Evolutionary conservation across 2,329 filamentous ascomycete species (phyloP).

Genomic region (Daldinia sp.): DNA sequence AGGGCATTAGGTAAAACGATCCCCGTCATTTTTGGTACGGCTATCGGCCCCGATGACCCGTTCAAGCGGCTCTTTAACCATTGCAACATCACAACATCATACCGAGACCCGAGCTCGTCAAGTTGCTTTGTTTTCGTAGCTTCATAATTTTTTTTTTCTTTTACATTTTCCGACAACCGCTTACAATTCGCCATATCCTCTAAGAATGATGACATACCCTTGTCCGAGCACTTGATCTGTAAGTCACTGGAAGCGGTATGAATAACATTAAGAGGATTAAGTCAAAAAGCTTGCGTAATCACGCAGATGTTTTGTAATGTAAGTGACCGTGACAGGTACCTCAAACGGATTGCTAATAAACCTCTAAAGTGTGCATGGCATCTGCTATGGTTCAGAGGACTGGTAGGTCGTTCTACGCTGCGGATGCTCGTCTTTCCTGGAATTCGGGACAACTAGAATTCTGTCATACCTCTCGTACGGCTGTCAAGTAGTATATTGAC

Average conservation of each 20-base stretch:
- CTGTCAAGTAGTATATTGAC: not conserved
- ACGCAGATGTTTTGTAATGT: not conserved
- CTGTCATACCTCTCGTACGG: not conserved
- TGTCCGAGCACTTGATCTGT: not conserved
- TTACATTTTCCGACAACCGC: conserved; percentile 38
- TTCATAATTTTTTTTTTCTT: not conserved
- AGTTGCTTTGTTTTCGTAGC: conserved; percentile 14
- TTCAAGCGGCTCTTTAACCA: conserved; percentile 41
- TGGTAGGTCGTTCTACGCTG: not conserved
- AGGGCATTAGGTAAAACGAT: conserved; percentile 17
- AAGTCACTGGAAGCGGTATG: not conserved
- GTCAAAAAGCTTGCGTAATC: not conserved
- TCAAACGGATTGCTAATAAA: not conserved
- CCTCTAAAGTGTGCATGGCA: not conserved
- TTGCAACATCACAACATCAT: conserved; percentile 39
- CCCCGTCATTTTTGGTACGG: conserved; percentile 21
- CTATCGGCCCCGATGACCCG: conserved; percentile 44
- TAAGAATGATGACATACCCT: conserved; percentile 39
- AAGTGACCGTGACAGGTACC: not conserved
- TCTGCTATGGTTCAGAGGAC: not conserved
- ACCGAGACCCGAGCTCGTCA: conserved; percentile 39
- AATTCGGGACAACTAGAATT: not conserved
- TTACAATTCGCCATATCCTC: conserved; percentile 30
- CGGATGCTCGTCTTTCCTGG: not conserved
- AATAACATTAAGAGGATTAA: not conserved